Percentiles rank a stretch among this genome's conserved stretches.
phyloP scores from a whole-genome alignment of 495 filamentous ascomycete species.

The Penicilliopsis zonata region DNA sequence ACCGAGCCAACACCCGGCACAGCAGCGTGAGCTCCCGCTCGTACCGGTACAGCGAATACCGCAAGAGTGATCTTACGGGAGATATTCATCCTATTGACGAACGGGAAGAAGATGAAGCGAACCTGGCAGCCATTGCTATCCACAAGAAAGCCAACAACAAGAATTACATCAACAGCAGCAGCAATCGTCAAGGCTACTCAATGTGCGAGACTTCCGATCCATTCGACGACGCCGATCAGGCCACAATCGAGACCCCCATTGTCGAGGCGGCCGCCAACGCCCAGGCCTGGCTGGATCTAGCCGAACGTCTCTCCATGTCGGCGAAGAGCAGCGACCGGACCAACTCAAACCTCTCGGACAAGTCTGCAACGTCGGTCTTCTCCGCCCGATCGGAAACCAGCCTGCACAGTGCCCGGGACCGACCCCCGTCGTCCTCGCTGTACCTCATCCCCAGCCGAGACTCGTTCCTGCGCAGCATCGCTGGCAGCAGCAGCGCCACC shows the following conservation, averaged over 20 bases:
- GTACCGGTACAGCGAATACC: slow-evolving; percentile 32
- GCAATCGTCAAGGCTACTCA: slow-evolving; percentile 2
- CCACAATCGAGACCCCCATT: background rate
- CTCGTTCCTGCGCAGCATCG: slow-evolving; percentile 9
- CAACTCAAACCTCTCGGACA: slow-evolving; percentile 44
- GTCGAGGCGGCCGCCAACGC: background rate
- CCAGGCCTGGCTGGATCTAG: background rate
- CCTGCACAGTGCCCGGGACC: background rate
- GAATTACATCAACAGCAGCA: slow-evolving; percentile 11
- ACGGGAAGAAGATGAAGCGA: slow-evolving; percentile 50
- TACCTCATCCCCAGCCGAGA: slow-evolving; percentile 9
- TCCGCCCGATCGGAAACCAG: slow-evolving; percentile 3
- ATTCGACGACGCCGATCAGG: slow-evolving; percentile 3
- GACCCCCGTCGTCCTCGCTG: background rate
- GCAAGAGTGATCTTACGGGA: slow-evolving; percentile 33
- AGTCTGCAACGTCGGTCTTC: slow-evolving; percentile 24
- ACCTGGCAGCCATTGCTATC: no score
- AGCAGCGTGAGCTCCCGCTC: slow-evolving; percentile 7
- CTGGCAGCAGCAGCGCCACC: slow-evolving; percentile 19
- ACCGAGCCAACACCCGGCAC: no score
- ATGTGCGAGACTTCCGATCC: slow-evolving; percentile 15
- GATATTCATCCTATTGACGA: slow-evolving; percentile 59
- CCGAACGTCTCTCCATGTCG: background rate
- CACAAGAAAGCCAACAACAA: no score
- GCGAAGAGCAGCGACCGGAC: slow-evolving; percentile 40